Evolutionary conservation across 2,329 filamentous ascomycete species (phyloP).

Genomic region (Curvularia sp.): DNA sequence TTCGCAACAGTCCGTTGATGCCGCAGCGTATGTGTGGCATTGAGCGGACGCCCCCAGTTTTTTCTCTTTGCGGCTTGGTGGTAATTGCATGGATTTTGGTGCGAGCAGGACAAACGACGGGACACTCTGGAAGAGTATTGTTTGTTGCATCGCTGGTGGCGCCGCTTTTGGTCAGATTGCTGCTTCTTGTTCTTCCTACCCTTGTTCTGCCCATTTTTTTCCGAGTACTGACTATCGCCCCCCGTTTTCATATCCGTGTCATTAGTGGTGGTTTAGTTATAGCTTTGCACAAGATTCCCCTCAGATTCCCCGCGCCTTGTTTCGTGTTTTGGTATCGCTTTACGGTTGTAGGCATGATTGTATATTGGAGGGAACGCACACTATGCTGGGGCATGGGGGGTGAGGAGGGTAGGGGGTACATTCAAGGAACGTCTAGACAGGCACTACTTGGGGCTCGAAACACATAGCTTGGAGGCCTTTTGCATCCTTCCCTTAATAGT

Average conservation of each 20-base stretch:
- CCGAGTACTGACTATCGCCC: slow-evolving; percentile 9
- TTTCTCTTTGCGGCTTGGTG: slow-evolving; percentile 30
- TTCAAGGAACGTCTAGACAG: slow-evolving; percentile 18
- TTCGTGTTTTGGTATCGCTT: slow-evolving; percentile 17
- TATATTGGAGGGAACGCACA: slow-evolving; percentile 21
- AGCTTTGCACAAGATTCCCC: slow-evolving; percentile 42
- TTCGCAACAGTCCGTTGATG: slow-evolving; percentile 29
- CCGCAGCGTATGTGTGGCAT: slow-evolving; percentile 23
- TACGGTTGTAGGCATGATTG: slow-evolving; percentile 28
- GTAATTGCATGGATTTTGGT: slow-evolving; percentile 40
- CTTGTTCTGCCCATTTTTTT: slow-evolving; percentile 20
- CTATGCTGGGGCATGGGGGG: slow-evolving; percentile 20
- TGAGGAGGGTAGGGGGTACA: slow-evolving; percentile 7
- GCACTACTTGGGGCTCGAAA: slow-evolving; percentile 19
- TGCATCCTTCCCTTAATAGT: slow-evolving; percentile 39
- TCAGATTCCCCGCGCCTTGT: slow-evolving; percentile 23
- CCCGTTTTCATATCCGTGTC: slow-evolving; percentile 23
- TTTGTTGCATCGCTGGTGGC: slow-evolving; percentile 34
- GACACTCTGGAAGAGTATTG: slow-evolving; percentile 19
- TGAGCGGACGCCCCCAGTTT: slow-evolving; percentile 24
- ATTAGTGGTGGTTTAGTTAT: slow-evolving; percentile 27
- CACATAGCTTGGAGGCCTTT: slow-evolving; percentile 20
- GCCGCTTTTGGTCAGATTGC: slow-evolving; percentile 29
- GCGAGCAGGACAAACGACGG: slow-evolving; percentile 28
- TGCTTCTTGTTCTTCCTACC: slow-evolving; percentile 5